Conservation (phyloP, 1,284 basidiomycete genomes). For the Neolentinus lepideus region DNA sequence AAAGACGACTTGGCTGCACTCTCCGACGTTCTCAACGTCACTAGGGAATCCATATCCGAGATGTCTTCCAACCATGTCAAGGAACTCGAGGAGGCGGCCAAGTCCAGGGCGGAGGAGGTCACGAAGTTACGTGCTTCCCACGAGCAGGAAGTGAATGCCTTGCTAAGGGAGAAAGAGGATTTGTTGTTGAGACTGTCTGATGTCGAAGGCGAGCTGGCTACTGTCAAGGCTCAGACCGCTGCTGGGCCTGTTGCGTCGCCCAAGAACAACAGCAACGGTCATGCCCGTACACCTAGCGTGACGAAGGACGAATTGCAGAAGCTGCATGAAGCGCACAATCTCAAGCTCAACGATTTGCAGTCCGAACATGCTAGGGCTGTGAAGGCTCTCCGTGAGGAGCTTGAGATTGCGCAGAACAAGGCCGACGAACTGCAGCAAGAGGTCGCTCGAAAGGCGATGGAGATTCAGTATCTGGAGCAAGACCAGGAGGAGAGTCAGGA, state of each 20-base stretch:
- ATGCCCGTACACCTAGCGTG: slow-evolving; percentile 41
- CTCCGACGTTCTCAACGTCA: slow-evolving; percentile 53
- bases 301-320: slow-evolving; percentile 69
- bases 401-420: slow-evolving; percentile 48
- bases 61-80: slow-evolving; percentile 59
- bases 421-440: slow-evolving; percentile 53
- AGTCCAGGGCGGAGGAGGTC: slow-evolving; percentile 60
- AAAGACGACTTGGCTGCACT: slow-evolving; percentile 60
- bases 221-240: slow-evolving; percentile 44
- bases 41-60: slow-evolving; percentile 62
- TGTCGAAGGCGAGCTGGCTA: slow-evolving; percentile 69
- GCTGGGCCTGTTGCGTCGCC: slow-evolving; percentile 39
- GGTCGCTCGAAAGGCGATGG: slow-evolving; percentile 65
- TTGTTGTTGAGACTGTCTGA: slow-evolving; percentile 56
- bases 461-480: slow-evolving; percentile 69
- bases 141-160: slow-evolving; percentile 45
- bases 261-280: slow-evolving; percentile 46
- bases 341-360: slow-evolving; percentile 72
- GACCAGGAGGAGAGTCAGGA: slow-evolving; percentile 71
- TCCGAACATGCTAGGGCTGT: slow-evolving; percentile 62
- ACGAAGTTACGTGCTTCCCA: slow-evolving; percentile 51
- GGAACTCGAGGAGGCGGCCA: slow-evolving; percentile 68
- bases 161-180: slow-evolving; percentile 52
- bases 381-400: slow-evolving; percentile 49
- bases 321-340: slow-evolving; percentile 74